These are phyloP conservation scores for Millerozyma acaciae DNA, from an alignment of 805 yeast species.

Conservation along the genomic window DNA sequence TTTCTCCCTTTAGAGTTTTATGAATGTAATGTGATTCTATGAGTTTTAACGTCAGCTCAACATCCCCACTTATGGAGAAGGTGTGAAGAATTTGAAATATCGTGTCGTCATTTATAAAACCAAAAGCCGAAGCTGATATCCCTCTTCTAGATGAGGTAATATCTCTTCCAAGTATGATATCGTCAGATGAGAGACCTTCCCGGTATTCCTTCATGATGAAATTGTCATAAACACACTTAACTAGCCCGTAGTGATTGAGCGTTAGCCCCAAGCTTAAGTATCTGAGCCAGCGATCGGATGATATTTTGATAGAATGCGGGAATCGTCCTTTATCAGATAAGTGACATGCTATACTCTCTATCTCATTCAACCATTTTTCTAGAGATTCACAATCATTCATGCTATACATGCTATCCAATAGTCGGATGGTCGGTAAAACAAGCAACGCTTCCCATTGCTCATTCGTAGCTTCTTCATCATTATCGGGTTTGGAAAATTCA, in stretches of 20 bases:
- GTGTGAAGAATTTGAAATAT: constrained; percentile 26
- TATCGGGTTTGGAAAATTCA: too few species aligned
- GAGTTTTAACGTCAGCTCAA: constrained; percentile 27
- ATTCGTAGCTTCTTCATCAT: constrained; percentile 1
- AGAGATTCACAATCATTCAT: constrained; percentile 22
- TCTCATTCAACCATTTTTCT: constrained; percentile 9
- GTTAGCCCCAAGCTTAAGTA: constrained; percentile 21
- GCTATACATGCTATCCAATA: constrained; percentile 14
- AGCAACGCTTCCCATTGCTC: background rate
- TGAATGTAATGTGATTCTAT: constrained; percentile 37
- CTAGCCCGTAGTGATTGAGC: constrained; percentile 23
- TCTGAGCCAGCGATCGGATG: constrained; percentile 17
- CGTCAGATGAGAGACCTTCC: constrained; percentile 19
- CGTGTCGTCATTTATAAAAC: constrained; percentile 19
- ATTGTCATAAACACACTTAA: constrained; percentile 23
- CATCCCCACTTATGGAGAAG: constrained; percentile 35
- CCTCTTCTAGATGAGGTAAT: background rate
- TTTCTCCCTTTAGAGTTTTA: constrained; percentile 27
- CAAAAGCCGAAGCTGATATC: constrained; percentile 2
- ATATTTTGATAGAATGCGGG: too few species aligned
- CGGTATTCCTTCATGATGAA: constrained; percentile 27
- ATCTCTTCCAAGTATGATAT: constrained; percentile 17
- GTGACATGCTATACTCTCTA: constrained; percentile 1
- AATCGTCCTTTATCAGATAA: too few species aligned
- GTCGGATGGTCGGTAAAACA: constrained; percentile 15